Evolutionary conservation across 1,284 basidiomycete genomes (phyloP).

Genomic region (Vanrija humicola): DNA sequence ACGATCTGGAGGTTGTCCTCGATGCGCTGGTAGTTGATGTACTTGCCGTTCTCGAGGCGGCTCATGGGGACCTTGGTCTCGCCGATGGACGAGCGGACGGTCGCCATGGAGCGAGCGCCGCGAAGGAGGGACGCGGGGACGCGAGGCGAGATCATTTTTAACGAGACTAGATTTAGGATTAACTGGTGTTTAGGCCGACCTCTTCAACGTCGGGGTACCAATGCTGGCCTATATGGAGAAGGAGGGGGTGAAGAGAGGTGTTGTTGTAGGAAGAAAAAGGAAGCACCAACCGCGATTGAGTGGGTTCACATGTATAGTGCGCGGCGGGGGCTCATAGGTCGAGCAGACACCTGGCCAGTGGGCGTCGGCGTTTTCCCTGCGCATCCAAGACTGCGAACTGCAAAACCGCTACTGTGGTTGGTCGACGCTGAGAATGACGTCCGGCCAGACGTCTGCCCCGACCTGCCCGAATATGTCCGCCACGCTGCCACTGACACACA

Average conservation of each 20-base stretch:
- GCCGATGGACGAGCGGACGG: conserved; percentile 58
- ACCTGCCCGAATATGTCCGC: no score
- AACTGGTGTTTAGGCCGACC: neutral
- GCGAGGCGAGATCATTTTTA: conserved; percentile 33
- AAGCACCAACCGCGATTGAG: neutral
- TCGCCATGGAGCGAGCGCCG: conserved; percentile 40
- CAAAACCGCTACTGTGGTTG: neutral
- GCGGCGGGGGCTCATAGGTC: no score
- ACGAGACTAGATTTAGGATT: neutral
- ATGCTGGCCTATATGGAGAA: neutral
- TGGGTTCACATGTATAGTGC: neutral
- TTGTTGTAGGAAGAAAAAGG: neutral
- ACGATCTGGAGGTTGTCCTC: conserved; percentile 88
- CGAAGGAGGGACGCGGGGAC: conserved; percentile 26
- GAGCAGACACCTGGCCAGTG: no score
- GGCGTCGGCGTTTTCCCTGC: no score
- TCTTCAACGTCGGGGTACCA: neutral
- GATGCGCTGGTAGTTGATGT: conserved; percentile 96
- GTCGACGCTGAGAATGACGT: neutral
- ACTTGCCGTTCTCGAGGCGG: conserved; percentile 69
- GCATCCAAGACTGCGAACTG: no score
- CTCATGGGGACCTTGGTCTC: conserved; percentile 93
- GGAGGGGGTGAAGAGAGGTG: no score
- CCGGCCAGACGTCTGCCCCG: no score
- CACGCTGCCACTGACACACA: no score